Evolutionary conservation across 1,139 yeast genomes (phyloP).

Genomic region (Protomyces lactucae-debilis): DNA sequence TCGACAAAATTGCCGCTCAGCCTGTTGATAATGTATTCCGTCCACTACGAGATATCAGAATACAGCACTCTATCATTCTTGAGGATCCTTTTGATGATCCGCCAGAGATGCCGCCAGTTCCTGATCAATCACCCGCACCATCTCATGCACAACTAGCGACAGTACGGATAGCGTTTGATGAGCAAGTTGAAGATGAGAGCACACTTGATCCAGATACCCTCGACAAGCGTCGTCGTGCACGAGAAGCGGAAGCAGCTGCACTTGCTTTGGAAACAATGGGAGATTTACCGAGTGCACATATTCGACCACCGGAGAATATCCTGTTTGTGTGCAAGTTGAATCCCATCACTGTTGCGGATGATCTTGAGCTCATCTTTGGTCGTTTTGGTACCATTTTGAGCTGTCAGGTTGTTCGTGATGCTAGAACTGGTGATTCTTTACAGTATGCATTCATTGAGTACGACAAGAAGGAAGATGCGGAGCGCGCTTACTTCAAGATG

Average conservation of each 20-base stretch:
- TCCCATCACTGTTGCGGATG: slow-evolving; percentile 54
- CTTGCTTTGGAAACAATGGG: slow-evolving; percentile 60
- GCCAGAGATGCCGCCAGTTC: slow-evolving; percentile 18
- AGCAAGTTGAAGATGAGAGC: slow-evolving; percentile 32
- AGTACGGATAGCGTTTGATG: slow-evolving; percentile 41
- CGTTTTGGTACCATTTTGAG: slow-evolving; percentile 54
- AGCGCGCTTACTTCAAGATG: slow-evolving; percentile 56
- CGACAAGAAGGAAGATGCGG: slow-evolving; percentile 49
- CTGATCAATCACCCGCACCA: slow-evolving; percentile 41
- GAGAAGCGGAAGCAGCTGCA: slow-evolving; percentile 51
- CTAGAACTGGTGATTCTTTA: slow-evolving; percentile 48
- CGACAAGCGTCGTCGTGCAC: slow-evolving; percentile 36
- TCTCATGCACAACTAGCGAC: slow-evolving; percentile 41
- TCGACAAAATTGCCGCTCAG: slow-evolving; percentile 46
- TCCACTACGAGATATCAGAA: slow-evolving; percentile 51
- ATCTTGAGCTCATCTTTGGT: slow-evolving; percentile 42
- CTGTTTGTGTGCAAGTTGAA: slow-evolving; percentile 61
- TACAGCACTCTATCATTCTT: slow-evolving; percentile 49
- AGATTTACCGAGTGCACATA: slow-evolving; percentile 57
- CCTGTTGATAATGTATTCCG: slow-evolving; percentile 44
- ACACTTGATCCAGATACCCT: slow-evolving; percentile 34
- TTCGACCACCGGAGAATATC: slow-evolving; percentile 57
- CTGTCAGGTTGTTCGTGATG: slow-evolving; percentile 51
- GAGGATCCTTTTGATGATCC: slow-evolving; percentile 54
- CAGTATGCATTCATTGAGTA: slow-evolving; percentile 63